phyloP scores from a whole-genome alignment of 129 eudicot genomes.

The Flaveria linearis region DNA sequence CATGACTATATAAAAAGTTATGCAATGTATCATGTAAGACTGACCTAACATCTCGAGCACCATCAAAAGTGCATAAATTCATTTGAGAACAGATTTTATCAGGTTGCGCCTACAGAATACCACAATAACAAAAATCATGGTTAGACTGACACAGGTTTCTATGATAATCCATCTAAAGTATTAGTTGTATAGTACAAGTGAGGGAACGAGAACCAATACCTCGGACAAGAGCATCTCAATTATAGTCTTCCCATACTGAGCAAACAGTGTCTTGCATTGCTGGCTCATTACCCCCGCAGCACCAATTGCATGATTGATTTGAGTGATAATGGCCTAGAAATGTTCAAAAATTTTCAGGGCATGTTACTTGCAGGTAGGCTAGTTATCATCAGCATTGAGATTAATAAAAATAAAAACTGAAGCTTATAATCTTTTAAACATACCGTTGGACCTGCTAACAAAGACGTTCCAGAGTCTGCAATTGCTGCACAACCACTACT shows the following conservation, averaged over 20 bases:
- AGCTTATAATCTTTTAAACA: slow-evolving; percentile 18
- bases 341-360: neutral
- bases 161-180: neutral
- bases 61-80: slow-evolving; percentile 72
- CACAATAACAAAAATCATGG: slow-evolving; percentile 9
- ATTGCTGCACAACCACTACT: slow-evolving; percentile 82
- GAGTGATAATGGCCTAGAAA: slow-evolving; percentile 64
- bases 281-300: slow-evolving; percentile 90
- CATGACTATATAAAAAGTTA: neutral
- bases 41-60: slow-evolving; percentile 69
- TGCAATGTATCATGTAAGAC: slow-evolving; percentile 21
- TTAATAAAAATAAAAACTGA: neutral
- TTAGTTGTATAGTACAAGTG: neutral
- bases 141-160: neutral
- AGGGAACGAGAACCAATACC: slow-evolving; percentile 42
- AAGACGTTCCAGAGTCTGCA: slow-evolving; percentile 97
- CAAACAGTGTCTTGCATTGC: slow-evolving; percentile 85
- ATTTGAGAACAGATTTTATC: slow-evolving; percentile 70
- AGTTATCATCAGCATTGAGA: neutral
- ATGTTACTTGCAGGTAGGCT: slow-evolving; percentile 15
- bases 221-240: slow-evolving; percentile 73
- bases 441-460: slow-evolving; percentile 98
- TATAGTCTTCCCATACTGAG: slow-evolving; percentile 68
- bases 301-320: slow-evolving; percentile 93
- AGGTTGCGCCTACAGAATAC: slow-evolving; percentile 59